Percentiles rank a stretch among this genome's conserved stretches.
These are phyloP conservation scores for Acaromyces ingoldii DNA, from an alignment of 1,284 basidiomycete species.

Conservation along the genomic window DNA sequence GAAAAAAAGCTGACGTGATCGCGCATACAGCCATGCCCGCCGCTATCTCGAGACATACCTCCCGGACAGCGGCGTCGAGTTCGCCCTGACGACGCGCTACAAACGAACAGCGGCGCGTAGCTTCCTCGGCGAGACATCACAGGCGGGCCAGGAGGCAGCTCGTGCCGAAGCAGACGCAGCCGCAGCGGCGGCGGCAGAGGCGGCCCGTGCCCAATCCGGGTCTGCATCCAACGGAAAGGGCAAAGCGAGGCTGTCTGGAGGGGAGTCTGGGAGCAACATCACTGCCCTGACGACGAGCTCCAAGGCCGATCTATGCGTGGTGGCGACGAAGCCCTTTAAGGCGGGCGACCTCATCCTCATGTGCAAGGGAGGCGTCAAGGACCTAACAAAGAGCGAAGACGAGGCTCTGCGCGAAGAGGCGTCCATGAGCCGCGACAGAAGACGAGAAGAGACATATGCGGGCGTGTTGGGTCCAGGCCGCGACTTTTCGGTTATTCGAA, in stretches of 20 bases:
- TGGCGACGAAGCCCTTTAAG: constrained; percentile 69
- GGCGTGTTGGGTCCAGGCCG: constrained; percentile 62
- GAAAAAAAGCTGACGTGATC: not conserved
- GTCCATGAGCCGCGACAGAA: constrained; percentile 54
- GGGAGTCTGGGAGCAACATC: constrained; percentile 24
- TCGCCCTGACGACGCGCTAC: constrained; percentile 45
- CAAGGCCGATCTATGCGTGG: constrained; percentile 81
- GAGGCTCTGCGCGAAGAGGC: constrained; percentile 63
- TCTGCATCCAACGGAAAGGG: constrained; percentile 8
- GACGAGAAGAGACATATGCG: constrained; percentile 45
- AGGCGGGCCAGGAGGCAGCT: constrained; percentile 2
- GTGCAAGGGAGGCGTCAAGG: constrained; percentile 59
- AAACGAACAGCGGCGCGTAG: constrained; percentile 8
- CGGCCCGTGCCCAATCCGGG: not conserved
- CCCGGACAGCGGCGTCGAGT: constrained; percentile 47
- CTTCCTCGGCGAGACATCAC: not conserved
- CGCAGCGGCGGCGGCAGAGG: not conserved
- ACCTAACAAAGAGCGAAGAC: constrained; percentile 51
- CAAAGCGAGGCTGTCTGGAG: constrained; percentile 23
- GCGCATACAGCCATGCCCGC: constrained; percentile 25
- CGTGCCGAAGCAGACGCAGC: not conserved
- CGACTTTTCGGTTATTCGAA: constrained; percentile 87
- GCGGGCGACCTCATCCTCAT: constrained; percentile 70
- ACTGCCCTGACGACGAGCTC: constrained; percentile 52
- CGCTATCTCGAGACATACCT: constrained; percentile 49